Base-by-base conservation (phyloP, 2,329 filamentous ascomycete genomes). In the Hypoxylon sp. region DNA sequence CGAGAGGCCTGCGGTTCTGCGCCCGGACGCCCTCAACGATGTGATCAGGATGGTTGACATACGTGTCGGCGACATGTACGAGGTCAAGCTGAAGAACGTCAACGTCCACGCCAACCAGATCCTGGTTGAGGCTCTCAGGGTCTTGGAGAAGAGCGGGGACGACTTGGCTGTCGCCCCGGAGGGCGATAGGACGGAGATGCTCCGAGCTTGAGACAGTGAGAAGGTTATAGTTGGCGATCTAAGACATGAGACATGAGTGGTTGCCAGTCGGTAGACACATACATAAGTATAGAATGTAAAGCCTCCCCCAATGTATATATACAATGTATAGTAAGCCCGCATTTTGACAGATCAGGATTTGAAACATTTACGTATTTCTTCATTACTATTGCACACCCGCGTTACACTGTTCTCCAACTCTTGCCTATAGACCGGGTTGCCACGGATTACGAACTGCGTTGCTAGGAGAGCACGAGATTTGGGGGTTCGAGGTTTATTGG, bases 61-160 rank as follows among this genome's bases (percentile, higher is more conserved):
- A 21, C 77, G 78, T 29, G 69, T 82, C 6, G 86, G 84, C 5
- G 87, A 89, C 74, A 77, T 82, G n/a, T 85, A 88, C 65, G 83
- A 86, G 68, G 88, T 89, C 32, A 83, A 85, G 75, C 78, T 91
- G 42, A 72, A 68, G n/a, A 79, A 88, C 67, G 76, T 90, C 67
- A 86, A 89, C 70, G 83, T 87, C 27, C 82, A 85, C 72, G 73
- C 75, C 15, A 80, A 80, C 39, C 76, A 77, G 46, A 80, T 89
- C 46, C 68, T 78, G 10, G 86, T 89, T 66, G 83, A 81, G 77
- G 81, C 82, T 10, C 61, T 85, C 44, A 75, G 77, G 52, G 69
- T 75, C 35, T 10, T 79, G 6, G 67, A 77, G 64, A 73, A 65
- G 47, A 61, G 21, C 2, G 54, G 11, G 4, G 52, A 17, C 19